Evolutionary conservation across 495 filamentous ascomycete species (phyloP).

Genomic region (Xylaria curta): DNA sequence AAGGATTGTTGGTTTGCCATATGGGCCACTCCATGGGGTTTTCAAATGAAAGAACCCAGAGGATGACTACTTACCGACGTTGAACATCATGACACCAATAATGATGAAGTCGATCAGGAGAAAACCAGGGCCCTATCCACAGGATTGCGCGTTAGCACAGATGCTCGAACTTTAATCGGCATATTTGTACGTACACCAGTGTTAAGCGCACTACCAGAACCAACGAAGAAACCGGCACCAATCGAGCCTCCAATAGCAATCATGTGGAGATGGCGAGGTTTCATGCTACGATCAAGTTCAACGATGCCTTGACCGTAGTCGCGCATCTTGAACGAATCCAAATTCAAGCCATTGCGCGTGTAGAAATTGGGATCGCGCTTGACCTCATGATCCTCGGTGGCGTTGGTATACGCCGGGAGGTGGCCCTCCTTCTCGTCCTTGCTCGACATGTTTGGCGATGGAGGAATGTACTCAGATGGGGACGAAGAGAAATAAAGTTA

Average conservation of each 20-base stretch:
- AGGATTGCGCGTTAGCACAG: conserved; percentile 9
- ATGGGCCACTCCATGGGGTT: neutral
- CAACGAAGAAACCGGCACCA: conserved; percentile 68
- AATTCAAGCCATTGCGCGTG: conserved; percentile 59
- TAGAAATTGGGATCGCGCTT: conserved; percentile 45
- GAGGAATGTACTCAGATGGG: neutral
- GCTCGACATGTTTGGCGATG: conserved; percentile 26
- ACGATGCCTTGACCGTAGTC: conserved; percentile 44
- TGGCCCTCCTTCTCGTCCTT: conserved; percentile 40
- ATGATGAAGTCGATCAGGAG: conserved; percentile 62
- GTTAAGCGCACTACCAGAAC: conserved; percentile 55
- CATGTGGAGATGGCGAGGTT: conserved; percentile 73
- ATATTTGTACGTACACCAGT: conserved; percentile 43
- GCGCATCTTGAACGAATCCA: conserved; percentile 57
- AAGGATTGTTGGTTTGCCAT: neutral
- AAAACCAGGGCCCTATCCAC: conserved; percentile 51
- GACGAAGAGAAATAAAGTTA: neutral
- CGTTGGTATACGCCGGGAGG: conserved; percentile 31
- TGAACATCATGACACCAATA: conserved; percentile 62
- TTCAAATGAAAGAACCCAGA: neutral
- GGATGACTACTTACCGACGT: conserved; percentile 45
- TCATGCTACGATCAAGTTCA: conserved; percentile 65
- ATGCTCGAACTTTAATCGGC: neutral
- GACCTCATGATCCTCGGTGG: conserved; percentile 14
- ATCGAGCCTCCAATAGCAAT: conserved; percentile 78